Evolutionary conservation across 352 stramenopile genomes (phyloP).

Genomic region (Poterioochromonas sp.): DNA sequence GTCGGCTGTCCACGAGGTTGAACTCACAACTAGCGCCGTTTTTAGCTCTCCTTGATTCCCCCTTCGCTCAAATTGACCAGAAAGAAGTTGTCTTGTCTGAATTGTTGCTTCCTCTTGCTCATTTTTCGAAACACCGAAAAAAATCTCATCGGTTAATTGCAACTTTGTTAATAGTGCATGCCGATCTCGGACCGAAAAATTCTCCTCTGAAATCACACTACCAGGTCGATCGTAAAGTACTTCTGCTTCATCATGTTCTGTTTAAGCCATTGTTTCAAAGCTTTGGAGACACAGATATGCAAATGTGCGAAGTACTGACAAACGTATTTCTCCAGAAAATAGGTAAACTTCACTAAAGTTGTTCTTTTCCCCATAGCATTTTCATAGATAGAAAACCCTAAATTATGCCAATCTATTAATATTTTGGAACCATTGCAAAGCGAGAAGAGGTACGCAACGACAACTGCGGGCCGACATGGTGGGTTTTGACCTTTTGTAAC

Average conservation of each 20-base stretch:
- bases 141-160: slow-evolving; percentile 33
- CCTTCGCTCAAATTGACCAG: background rate
- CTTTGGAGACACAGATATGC: slow-evolving; percentile 91
- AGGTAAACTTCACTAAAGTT: slow-evolving; percentile 48
- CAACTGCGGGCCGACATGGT: slow-evolving; percentile 87
- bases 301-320: slow-evolving; percentile 73
- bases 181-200: slow-evolving; percentile 61
- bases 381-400: slow-evolving; percentile 94
- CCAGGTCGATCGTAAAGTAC: slow-evolving; percentile 89
- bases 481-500: too few relatives aligned
- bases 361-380: slow-evolving; percentile 54
- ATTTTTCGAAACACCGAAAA: background rate
- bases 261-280: slow-evolving; percentile 84
- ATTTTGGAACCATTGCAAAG: slow-evolving; percentile 70
- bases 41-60: background rate
- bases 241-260: slow-evolving; percentile 66
- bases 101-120: background rate
- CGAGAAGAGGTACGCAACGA: slow-evolving; percentile 68
- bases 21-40: slow-evolving; percentile 69
- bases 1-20: slow-evolving; percentile 96
- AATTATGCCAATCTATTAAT: slow-evolving; percentile 99
- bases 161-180: slow-evolving; percentile 79
- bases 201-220: slow-evolving; percentile 71
- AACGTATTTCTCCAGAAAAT: slow-evolving; percentile 63
- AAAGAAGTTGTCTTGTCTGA: background rate